These are phyloP conservation scores for Dendrobium chrysotoxum DNA, from an alignment of 106 monocot genomes.

Conservation along the genomic window DNA sequence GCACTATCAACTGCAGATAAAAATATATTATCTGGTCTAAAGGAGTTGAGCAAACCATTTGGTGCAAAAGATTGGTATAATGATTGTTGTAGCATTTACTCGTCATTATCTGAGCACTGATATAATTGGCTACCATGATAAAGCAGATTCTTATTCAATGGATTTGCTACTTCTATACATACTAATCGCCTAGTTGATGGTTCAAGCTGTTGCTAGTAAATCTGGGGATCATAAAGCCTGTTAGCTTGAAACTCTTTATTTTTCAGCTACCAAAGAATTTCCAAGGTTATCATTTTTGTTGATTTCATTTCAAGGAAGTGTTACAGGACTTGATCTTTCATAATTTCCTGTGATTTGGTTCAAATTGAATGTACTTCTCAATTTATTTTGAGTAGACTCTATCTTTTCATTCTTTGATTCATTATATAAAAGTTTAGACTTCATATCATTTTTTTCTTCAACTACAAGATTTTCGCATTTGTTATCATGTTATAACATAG, in stretches of 20 bases:
- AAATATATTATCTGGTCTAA: too few relatives aligned
- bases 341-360: not conserved
- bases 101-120: conserved; percentile 18
- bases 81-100: conserved; percentile 22
- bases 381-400: not conserved
- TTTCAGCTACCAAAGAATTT: not conserved
- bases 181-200: not conserved
- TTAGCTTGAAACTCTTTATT: conserved; percentile 11
- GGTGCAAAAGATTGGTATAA: conserved; percentile 30
- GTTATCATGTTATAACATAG: conserved; percentile 7
- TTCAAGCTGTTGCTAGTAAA: conserved; percentile 14
- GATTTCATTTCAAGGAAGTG: not conserved
- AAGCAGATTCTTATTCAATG: conserved; percentile 7
- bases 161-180: conserved; percentile 10
- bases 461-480: not conserved
- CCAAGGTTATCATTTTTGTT: conserved; percentile 7
- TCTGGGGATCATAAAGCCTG: too few relatives aligned
- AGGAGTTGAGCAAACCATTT: too few relatives aligned
- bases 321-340: conserved; percentile 2
- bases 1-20: too few relatives aligned
- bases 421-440: not conserved
- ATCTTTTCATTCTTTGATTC: conserved; percentile 10
- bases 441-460: not conserved
- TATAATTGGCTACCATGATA: conserved; percentile 11
- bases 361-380: not conserved